phyloP scores from a whole-genome alignment of 768 basidiomycete species.

The Roridomyces roridus region DNA sequence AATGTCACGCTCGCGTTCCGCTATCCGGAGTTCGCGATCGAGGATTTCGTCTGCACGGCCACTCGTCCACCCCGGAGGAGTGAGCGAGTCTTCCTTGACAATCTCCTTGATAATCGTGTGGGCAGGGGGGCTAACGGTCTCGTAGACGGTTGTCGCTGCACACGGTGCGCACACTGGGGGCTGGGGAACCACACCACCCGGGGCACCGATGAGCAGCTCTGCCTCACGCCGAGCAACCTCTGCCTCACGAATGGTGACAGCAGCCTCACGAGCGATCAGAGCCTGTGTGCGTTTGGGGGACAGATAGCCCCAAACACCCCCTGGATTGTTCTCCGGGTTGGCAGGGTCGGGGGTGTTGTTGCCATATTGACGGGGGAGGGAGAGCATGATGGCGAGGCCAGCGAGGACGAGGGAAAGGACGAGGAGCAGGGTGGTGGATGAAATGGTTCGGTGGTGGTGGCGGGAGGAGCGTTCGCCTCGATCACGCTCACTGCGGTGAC shows the following conservation, averaged over 20 bases:
- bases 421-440: conserved; percentile 87
- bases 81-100: conserved; percentile 79
- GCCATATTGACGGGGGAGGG: conserved; percentile 65
- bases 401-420: conserved; percentile 86
- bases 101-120: conserved; percentile 91
- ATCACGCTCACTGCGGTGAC: conserved; percentile 58
- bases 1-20: conserved; percentile 86
- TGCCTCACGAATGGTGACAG: conserved; percentile 82
- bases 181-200: conserved; percentile 75
- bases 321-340: conserved; percentile 39
- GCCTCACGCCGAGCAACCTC: conserved; percentile 91
- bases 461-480: conserved; percentile 65
- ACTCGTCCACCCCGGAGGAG: conserved; percentile 83
- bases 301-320: conserved; percentile 73
- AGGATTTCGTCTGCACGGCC: conserved; percentile 81
- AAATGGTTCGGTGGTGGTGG: conserved; percentile 85
- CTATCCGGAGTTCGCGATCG: conserved; percentile 84
- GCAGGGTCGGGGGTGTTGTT: conserved; percentile 33
- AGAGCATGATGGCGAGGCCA: conserved; percentile 90
- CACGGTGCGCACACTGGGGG: conserved; percentile 66
- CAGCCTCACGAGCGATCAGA: conserved; percentile 78
- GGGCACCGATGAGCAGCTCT: conserved; percentile 81
- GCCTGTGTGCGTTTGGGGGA: conserved; percentile 85
- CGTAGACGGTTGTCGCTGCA: conserved; percentile 54
- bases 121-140: conserved; percentile 60